These are phyloP conservation scores for Boletus barrowsii DNA, from an alignment of 768 basidiomycete species.

Conservation along the genomic window DNA sequence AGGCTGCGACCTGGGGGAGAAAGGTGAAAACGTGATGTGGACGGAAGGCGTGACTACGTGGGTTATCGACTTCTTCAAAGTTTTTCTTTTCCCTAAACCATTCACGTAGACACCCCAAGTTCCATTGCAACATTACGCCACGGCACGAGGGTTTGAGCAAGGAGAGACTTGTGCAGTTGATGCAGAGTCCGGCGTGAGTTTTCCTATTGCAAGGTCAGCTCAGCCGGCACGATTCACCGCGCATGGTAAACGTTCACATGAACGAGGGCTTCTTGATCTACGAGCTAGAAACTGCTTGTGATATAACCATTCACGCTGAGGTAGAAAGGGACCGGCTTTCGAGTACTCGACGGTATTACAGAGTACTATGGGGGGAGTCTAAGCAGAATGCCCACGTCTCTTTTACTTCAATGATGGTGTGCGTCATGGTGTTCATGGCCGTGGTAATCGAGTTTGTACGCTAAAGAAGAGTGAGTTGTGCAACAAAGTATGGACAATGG, in stretches of 20 bases:
- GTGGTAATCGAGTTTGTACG: conserved; percentile 72
- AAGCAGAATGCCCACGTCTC: neutral
- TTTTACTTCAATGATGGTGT: conserved; percentile 42
- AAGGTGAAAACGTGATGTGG: conserved; percentile 7
- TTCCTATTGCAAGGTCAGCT: neutral
- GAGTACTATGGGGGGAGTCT: conserved; percentile 13
- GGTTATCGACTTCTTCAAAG: neutral
- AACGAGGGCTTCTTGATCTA: too few species aligned
- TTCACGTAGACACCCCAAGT: neutral
- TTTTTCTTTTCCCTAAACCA: too few species aligned
- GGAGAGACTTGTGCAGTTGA: neutral
- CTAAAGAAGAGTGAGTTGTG: conserved; percentile 36
- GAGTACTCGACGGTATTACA: conserved; percentile 10
- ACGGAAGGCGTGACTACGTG: conserved; percentile 10
- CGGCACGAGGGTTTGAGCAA: neutral
- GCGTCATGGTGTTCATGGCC: conserved; percentile 50
- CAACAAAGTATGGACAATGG: neutral
- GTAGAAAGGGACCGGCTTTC: neutral
- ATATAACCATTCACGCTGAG: neutral
- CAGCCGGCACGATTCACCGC: too few species aligned
- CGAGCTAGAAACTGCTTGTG: neutral
- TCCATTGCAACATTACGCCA: neutral
- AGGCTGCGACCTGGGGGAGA: conserved; percentile 1
- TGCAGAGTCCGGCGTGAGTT: neutral
- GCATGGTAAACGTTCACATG: too few species aligned